Base-by-base conservation (phyloP, 176 grass and related monocot species). In the Stipa capillata region DNA sequence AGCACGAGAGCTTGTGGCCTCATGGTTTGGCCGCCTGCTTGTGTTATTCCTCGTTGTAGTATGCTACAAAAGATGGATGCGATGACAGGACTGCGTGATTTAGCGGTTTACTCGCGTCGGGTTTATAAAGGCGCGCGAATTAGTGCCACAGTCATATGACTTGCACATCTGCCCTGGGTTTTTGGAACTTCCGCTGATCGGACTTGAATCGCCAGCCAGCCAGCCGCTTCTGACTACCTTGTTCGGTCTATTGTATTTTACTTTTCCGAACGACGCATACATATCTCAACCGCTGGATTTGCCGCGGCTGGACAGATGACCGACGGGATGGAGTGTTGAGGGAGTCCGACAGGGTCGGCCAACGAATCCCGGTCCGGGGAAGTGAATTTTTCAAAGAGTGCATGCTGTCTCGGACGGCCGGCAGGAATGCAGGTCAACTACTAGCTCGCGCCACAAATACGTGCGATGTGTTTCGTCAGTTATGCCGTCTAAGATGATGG, bases 221-320 rank as follows among this genome's bases (percentile, higher is more conserved):
- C 72, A 69, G 33, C 78, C 85, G 23, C 69, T 56, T 59, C 70
- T 69, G 78, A 86, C 77, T 11, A 21, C 8, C 33, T 2, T 34
- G 31, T 17, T 27, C 62, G 18, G 25, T 37, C 5, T 42, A 0
- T 27, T 16, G 20, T 7, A 14, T 23, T 66, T 16, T n/a, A n/a
- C n/a, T 49, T 17, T 56, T 33, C 10, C 4, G 7, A 25, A 3
- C 27, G 34, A 10, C 44, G 25, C 34, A 8, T 13, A 35, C 42
- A 41, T 0, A 5, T 37, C 35, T 55, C 50, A 9, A 15, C 68
- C 47, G 13, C 36, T 15, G 5, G 67, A 85, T 73, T 45, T 2
- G 25, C 37, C 6, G 2, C 1, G 20, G n/a, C 17, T 4, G 20
- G 27, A 13, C 34, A 24, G 34, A 54, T 31, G 36, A 8, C 13